Percentiles rank a stretch among this genome's conserved stretches.
phyloP scores from a whole-genome alignment of 1,284 basidiomycete genomes.

The Cystobasidiaceae sp. region DNA sequence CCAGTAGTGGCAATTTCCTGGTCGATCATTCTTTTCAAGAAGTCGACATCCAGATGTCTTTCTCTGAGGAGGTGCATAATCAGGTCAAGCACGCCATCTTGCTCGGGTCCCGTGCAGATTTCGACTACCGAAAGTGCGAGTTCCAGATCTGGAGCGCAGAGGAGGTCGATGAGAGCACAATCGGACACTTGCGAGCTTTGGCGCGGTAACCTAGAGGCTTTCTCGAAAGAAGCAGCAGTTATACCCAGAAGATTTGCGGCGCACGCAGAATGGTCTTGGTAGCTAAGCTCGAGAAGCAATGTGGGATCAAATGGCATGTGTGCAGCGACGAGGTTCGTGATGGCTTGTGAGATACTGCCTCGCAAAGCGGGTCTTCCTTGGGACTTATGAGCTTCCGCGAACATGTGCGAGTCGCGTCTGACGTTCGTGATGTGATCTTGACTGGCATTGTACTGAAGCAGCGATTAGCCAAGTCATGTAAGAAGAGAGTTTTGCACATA shows the following conservation, averaged over 20 bases:
- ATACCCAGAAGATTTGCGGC: not conserved
- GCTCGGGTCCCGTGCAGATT: constrained; percentile 67
- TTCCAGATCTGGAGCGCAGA: constrained; percentile 41
- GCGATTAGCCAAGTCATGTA: too few species aligned
- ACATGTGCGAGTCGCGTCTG: too few species aligned
- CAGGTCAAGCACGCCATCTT: constrained; percentile 73
- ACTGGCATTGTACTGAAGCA: too few species aligned
- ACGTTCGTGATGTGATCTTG: too few species aligned
- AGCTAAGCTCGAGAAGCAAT: too few species aligned
- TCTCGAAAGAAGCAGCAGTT: not conserved
- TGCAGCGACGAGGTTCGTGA: too few species aligned
- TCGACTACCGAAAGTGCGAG: constrained; percentile 81
- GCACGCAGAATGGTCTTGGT: too few species aligned
- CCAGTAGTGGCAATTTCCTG: constrained; percentile 72
- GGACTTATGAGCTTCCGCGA: too few species aligned
- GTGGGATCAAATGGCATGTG: too few species aligned
- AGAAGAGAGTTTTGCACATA: not conserved
- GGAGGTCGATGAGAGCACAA: not conserved
- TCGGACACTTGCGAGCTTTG: not conserved
- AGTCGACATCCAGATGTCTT: constrained; percentile 59
- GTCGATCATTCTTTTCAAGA: constrained; percentile 78
- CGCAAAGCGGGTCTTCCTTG: too few species aligned
- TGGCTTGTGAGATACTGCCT: too few species aligned
- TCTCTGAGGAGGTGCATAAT: constrained; percentile 80
- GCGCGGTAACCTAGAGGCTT: not conserved